Percentiles rank a stretch among this genome's conserved stretches.
These are phyloP conservation scores for Saccharomycopsis fermentans DNA, from an alignment of 805 yeast species.

Conservation along the genomic window DNA sequence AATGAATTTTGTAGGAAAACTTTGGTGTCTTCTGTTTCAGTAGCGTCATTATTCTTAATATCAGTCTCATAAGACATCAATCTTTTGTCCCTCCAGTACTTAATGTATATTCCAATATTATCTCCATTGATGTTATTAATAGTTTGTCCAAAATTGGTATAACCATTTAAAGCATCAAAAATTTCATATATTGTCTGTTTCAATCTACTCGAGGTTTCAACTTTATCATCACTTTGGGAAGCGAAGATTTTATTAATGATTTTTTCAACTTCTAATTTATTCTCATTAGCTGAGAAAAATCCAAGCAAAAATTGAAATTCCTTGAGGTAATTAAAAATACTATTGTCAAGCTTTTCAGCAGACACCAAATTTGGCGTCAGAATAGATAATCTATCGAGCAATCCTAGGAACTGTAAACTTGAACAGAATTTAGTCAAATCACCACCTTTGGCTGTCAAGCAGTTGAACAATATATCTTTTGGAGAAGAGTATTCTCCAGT, in stretches of 20 bases:
- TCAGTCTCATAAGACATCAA: conserved; percentile 1
- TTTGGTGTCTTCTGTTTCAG: background rate
- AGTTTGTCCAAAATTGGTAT: conserved; percentile 9
- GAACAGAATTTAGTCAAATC: background rate
- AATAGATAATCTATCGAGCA: background rate
- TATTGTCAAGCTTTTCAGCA: background rate
- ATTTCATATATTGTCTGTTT: background rate
- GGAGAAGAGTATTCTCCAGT: conserved; percentile 1
- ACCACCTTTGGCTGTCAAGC: conserved; percentile 1
- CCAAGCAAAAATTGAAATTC: background rate
- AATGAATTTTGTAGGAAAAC: background rate
- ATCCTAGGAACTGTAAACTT: background rate
- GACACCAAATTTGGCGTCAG: background rate
- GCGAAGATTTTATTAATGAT: background rate
- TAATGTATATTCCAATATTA: conserved; percentile 14
- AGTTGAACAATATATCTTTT: conserved; percentile 2
- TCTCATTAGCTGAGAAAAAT: background rate
- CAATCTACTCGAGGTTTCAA: background rate
- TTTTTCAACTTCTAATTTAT: background rate
- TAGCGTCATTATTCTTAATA: background rate
- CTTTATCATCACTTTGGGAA: background rate
- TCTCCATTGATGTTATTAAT: conserved; percentile 1
- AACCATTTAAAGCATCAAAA: conserved; percentile 15
- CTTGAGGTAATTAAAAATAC: background rate
- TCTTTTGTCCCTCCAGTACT: conserved; percentile 17